A percentile compares a stretch with the other conserved stretches of the same genome.
Conservation (phyloP, 805 yeast species). For the Yarrowia sp. region DNA sequence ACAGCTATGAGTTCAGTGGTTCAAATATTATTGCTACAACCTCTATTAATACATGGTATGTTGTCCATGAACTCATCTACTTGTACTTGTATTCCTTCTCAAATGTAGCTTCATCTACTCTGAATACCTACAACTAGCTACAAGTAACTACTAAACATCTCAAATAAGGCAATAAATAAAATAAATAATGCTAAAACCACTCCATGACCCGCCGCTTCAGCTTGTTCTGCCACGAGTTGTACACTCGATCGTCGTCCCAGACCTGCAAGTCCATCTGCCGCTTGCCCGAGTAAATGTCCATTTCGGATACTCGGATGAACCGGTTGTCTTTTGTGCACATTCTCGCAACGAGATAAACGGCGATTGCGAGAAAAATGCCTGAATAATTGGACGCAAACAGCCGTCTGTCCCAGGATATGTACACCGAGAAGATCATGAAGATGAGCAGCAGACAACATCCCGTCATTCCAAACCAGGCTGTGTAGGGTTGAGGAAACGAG, state of each 20-base stretch:
- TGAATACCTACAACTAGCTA: too few relatives aligned
- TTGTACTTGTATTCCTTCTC: too few relatives aligned
- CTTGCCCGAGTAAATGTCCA: constrained; percentile 81
- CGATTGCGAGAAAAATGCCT: constrained; percentile 51
- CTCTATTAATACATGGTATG: too few relatives aligned
- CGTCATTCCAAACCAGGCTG: constrained; percentile 60
- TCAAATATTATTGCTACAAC: too few relatives aligned
- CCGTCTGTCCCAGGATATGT: constrained; percentile 59
- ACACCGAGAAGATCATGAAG: constrained; percentile 62
- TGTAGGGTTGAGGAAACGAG: constrained; percentile 52
- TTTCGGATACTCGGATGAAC: constrained; percentile 63
- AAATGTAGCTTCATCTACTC: too few relatives aligned
- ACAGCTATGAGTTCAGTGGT: too few relatives aligned
- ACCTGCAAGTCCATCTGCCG: constrained; percentile 76
- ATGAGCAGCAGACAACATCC: constrained; percentile 53
- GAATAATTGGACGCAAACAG: constrained; percentile 67
- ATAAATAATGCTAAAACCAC: not conserved
- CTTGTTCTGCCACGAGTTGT: constrained; percentile 25
- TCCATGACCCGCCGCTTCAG: constrained; percentile 9
- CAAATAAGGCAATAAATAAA: not conserved
- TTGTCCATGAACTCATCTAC: too few relatives aligned
- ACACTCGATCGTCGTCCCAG: constrained; percentile 69
- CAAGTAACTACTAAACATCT: too few relatives aligned
- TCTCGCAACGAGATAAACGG: constrained; percentile 56
- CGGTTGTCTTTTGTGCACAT: constrained; percentile 49